These are phyloP conservation scores for Apiospora kogelbergensis DNA, from an alignment of 2,329 filamentous ascomycete genomes.

Conservation along the genomic window DNA sequence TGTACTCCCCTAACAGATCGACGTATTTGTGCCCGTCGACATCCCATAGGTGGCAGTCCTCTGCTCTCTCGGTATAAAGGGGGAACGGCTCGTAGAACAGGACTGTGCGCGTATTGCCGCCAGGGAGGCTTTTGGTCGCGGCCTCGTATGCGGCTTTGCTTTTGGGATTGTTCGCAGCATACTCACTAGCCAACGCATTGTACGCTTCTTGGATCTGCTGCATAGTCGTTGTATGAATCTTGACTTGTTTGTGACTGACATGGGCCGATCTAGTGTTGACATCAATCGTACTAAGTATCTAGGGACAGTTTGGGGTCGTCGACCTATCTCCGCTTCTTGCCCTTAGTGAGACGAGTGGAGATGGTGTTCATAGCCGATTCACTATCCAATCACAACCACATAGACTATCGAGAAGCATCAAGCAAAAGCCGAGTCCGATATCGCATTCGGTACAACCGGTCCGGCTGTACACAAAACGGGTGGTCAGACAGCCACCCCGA, in stretches of 20 bases:
- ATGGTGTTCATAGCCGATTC: background rate
- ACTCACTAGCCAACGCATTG: slow-evolving; percentile 33
- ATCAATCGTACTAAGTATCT: background rate
- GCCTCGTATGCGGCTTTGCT: slow-evolving; percentile 39
- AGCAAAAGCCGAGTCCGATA: background rate
- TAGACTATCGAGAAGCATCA: background rate
- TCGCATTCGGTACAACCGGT: background rate
- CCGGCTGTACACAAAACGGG: background rate
- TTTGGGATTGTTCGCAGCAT: slow-evolving; percentile 34
- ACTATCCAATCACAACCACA: background rate
- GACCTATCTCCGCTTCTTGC: background rate
- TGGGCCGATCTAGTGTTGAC: background rate
- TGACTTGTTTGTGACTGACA: background rate
- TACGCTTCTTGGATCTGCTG: slow-evolving; percentile 28
- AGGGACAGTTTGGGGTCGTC: background rate
- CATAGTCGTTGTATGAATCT: background rate
- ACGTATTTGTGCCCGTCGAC: slow-evolving; percentile 39
- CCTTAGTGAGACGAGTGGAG: background rate
- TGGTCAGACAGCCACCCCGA: background rate
- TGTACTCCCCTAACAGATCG: slow-evolving; percentile 64
- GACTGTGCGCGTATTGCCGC: slow-evolving; percentile 30
- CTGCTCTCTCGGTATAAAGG: slow-evolving; percentile 38
- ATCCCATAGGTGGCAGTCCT: slow-evolving; percentile 37
- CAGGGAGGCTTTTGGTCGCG: slow-evolving; percentile 31
- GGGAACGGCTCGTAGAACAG: slow-evolving; percentile 44